phyloP scores from a whole-genome alignment of 2,329 filamentous ascomycete genomes.

The Claviceps maximensis region DNA sequence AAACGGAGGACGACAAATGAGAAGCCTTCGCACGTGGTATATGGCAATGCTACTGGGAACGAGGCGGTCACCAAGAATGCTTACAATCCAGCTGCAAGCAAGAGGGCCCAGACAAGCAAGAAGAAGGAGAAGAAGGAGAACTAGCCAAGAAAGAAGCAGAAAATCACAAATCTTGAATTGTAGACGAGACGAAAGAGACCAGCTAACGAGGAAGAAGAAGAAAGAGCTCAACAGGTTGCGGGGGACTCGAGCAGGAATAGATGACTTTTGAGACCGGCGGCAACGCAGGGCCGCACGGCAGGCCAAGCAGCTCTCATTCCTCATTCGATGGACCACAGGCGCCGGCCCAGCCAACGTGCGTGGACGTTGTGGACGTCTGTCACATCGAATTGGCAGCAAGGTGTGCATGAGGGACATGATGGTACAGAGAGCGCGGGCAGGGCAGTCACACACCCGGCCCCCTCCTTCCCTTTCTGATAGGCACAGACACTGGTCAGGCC shows the following conservation, averaged over 20 bases:
- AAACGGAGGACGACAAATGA: constrained; percentile 2
- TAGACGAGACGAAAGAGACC: constrained; percentile 32
- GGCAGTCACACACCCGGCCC: background rate
- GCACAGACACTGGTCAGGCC: constrained; percentile 2
- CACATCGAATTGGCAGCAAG: constrained; percentile 13
- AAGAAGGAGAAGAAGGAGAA: constrained; percentile 9
- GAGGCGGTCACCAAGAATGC: constrained; percentile 5
- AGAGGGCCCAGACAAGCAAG: constrained; percentile 3
- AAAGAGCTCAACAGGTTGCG: constrained; percentile 17
- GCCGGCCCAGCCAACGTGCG: constrained; percentile 13
- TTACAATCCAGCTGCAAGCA: constrained; percentile 10
- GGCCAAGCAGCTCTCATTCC: constrained; percentile 15
- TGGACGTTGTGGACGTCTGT: constrained; percentile 20
- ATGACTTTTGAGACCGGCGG: constrained; percentile 36
- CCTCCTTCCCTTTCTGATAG: background rate
- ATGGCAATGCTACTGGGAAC: constrained; percentile 1
- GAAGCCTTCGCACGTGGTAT: constrained; percentile 1
- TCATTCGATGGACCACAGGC: constrained; percentile 24
- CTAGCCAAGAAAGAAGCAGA: constrained; percentile 22
- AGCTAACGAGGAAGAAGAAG: constrained; percentile 38
- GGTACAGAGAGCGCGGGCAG: constrained; percentile 1
- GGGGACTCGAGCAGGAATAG: constrained; percentile 25
- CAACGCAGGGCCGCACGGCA: constrained; percentile 12
- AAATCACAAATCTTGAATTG: constrained; percentile 21
- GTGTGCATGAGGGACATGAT: constrained; percentile 8